A percentile compares a stretch with the other conserved stretches of the same genome.
Conservation (phyloP, 2,329 filamentous ascomycete species). For the Alternaria longipes region DNA sequence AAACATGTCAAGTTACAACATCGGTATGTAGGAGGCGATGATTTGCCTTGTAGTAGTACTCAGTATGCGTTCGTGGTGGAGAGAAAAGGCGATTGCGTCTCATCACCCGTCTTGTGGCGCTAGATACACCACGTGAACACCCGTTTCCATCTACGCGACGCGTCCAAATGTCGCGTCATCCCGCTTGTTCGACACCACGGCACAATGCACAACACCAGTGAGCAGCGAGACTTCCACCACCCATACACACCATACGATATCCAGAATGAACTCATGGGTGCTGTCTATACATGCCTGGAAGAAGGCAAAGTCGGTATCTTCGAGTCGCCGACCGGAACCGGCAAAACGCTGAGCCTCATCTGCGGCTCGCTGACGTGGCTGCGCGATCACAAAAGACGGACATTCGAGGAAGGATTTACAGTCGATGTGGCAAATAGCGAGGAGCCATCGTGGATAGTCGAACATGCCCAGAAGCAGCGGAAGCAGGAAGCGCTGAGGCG, state of each 20-base stretch:
- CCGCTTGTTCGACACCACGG: background rate
- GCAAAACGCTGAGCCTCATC: constrained; percentile 91
- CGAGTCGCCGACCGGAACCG: constrained; percentile 92
- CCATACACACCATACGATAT: constrained; percentile 89
- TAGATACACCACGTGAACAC: constrained; percentile 18
- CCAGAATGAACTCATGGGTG: constrained; percentile 86
- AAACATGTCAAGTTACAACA: no score
- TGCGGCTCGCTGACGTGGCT: constrained; percentile 91
- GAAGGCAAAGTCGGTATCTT: constrained; percentile 85
- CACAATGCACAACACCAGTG: constrained; percentile 28
- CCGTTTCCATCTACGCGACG: constrained; percentile 18
- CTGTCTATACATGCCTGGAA: constrained; percentile 81
- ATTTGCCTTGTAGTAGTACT: no score
- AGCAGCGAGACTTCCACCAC: constrained; percentile 74
- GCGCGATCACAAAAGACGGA: constrained; percentile 76
- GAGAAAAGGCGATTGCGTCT: no score
- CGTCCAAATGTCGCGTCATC: constrained; percentile 8
- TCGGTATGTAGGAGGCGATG: no score
- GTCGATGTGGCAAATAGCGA: constrained; percentile 63
- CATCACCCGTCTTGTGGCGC: no score
- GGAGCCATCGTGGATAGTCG: constrained; percentile 85
- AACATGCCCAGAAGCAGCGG: constrained; percentile 76
- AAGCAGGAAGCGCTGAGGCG: constrained; percentile 71
- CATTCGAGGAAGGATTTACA: constrained; percentile 64
- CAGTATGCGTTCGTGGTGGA: no score